These are phyloP conservation scores for Vitis hybrid DNA, from an alignment of 177 flowering plant genomes.

Conservation along the genomic window DNA sequence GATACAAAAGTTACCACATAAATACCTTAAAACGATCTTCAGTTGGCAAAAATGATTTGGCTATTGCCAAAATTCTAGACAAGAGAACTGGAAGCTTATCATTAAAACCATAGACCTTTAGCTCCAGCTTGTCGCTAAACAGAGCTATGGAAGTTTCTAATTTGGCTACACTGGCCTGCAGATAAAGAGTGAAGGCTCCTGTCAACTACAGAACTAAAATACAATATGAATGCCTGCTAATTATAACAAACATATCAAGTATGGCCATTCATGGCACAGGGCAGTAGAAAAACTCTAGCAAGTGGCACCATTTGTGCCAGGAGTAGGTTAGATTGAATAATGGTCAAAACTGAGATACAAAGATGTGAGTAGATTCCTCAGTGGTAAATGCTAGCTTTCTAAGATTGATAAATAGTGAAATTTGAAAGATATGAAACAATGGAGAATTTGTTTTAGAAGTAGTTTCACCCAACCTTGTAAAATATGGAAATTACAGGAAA, in stretches of 20 bases:
- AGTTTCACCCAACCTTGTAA: too few species aligned
- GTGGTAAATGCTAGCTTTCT: too few species aligned
- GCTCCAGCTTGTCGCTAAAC: constrained; percentile 73
- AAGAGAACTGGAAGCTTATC: constrained; percentile 82
- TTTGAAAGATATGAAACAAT: too few species aligned
- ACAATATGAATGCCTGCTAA: neutral
- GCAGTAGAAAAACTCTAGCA: neutral
- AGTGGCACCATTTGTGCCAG: neutral
- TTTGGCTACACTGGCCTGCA: constrained; percentile 93
- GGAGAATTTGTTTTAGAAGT: too few species aligned
- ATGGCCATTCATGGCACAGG: neutral
- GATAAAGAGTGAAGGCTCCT: constrained; percentile 11
- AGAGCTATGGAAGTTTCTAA: constrained; percentile 81
- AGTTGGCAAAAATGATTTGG: constrained; percentile 64
- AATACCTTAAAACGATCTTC: constrained; percentile 85
- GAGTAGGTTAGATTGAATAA: neutral
- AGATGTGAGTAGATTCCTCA: neutral
- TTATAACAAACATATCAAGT: neutral
- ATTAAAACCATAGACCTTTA: constrained; percentile 89
- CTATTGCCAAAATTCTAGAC: constrained; percentile 53
- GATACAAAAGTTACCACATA: neutral
- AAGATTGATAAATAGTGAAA: too few species aligned
- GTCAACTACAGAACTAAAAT: constrained; percentile 1
- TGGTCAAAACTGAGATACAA: neutral
- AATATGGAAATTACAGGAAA: too few species aligned